phyloP scores from a whole-genome alignment of 2,329 filamentous ascomycete species.

The Fusarium sp. region DNA sequence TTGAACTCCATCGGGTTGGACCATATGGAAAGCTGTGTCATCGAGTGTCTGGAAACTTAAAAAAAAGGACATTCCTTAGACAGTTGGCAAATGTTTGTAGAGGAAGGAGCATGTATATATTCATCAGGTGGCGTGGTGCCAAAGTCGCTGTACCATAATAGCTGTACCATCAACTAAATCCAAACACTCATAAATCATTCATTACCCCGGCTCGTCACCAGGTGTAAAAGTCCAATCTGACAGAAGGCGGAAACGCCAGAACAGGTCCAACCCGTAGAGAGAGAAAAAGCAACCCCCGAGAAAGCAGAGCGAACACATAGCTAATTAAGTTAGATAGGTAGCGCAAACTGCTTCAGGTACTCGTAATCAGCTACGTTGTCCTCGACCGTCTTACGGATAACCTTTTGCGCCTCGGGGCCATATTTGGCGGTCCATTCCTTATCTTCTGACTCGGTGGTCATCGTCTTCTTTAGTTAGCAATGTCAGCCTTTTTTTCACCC shows the following conservation, averaged over 20 bases:
- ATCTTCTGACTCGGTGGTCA: slow-evolving; percentile 73
- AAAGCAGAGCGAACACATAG: slow-evolving; percentile 2
- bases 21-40: neutral
- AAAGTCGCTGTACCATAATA: slow-evolving; percentile 44
- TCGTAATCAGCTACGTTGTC: slow-evolving; percentile 80
- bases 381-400: slow-evolving; percentile 76
- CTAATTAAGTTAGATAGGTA: slow-evolving; percentile 25
- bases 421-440: slow-evolving; percentile 79
- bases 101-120: slow-evolving; percentile 32
- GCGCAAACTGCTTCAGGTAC: slow-evolving; percentile 77
- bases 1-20: neutral
- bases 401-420: slow-evolving; percentile 73
- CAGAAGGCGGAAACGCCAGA: neutral
- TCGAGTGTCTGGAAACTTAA: neutral
- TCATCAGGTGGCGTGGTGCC: slow-evolving; percentile 36
- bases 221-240: slow-evolving; percentile 25
- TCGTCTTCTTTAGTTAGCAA: slow-evolving; percentile 61
- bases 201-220: slow-evolving; percentile 7
- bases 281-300: neutral
- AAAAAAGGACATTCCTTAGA: neutral
- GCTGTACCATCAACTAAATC: slow-evolving; percentile 42
- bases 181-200: slow-evolving; percentile 34
- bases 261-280: slow-evolving; percentile 4
- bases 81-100: slow-evolving; percentile 17
- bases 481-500: slow-evolving; percentile 31